Percentiles rank a stretch among this genome's conserved stretches.
These are phyloP conservation scores for Niebla homalea DNA, from an alignment of 495 filamentous ascomycete genomes.

Conservation along the genomic window DNA sequence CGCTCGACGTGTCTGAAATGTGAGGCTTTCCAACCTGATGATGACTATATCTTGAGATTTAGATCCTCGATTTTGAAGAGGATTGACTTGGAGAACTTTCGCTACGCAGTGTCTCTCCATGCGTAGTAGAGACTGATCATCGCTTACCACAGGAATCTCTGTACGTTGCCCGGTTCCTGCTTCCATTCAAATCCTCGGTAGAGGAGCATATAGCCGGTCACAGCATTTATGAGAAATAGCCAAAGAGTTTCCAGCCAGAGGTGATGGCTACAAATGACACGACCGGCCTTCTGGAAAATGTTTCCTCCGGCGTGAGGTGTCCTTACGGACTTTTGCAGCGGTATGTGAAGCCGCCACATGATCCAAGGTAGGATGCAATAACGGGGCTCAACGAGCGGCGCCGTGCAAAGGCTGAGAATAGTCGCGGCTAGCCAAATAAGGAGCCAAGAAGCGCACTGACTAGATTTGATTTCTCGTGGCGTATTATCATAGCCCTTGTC, in stretches of 20 bases:
- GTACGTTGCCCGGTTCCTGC: constrained; percentile 62
- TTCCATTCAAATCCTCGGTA: constrained; percentile 69
- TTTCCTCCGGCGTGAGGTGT: constrained; percentile 14
- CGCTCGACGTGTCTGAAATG: too few species aligned
- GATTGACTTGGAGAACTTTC: too few species aligned
- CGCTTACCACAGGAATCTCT: constrained; percentile 84
- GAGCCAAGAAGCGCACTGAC: constrained; percentile 37
- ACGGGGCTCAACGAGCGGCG: constrained; percentile 83
- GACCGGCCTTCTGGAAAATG: background rate
- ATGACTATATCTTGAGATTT: too few species aligned
- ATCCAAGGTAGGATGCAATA: constrained; percentile 96
- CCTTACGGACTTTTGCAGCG: constrained; percentile 26
- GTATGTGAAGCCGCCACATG: constrained; percentile 76
- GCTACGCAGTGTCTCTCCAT: too few species aligned
- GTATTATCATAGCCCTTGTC: background rate
- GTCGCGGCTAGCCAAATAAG: constrained; percentile 62
- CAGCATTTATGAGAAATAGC: constrained; percentile 58
- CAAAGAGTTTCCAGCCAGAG: constrained; percentile 64
- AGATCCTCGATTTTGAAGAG: too few species aligned
- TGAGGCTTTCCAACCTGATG: too few species aligned
- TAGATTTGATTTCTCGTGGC: constrained; percentile 12
- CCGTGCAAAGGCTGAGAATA: constrained; percentile 63
- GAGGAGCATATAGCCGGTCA: constrained; percentile 71
- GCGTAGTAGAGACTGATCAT: too few species aligned
- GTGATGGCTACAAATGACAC: constrained; percentile 10